These are phyloP conservation scores for Alternaria postmessia DNA, from an alignment of 2,329 filamentous ascomycete genomes.

Conservation along the genomic window DNA sequence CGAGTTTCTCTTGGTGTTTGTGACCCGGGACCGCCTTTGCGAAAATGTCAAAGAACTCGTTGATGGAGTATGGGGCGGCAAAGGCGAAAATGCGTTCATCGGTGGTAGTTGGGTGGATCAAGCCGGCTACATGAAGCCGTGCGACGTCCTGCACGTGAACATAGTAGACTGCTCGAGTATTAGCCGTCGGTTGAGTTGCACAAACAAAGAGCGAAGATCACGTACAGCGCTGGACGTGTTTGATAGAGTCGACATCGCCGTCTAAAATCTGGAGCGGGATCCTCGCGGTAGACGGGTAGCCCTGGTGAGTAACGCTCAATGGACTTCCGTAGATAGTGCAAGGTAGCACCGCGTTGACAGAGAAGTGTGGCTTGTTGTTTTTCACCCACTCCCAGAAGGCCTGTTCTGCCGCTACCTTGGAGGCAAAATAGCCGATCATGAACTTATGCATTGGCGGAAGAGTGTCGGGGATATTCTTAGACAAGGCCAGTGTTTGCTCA, in stretches of 20 bases:
- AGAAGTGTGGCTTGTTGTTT: conserved; percentile 52
- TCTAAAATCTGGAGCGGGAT: conserved; percentile 18
- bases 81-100: conserved; percentile 27
- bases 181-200: background rate
- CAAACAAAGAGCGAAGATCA: background rate
- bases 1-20: conserved; percentile 9
- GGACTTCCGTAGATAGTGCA: conserved; percentile 22
- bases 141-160: conserved; percentile 32
- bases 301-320: conserved; percentile 22
- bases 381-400: conserved; percentile 55
- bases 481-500: conserved; percentile 38
- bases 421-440: conserved; percentile 51
- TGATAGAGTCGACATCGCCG: conserved; percentile 21
- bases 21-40: conserved; percentile 6
- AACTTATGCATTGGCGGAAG: conserved; percentile 23
- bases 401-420: conserved; percentile 54
- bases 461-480: conserved; percentile 34
- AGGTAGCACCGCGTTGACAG: conserved; percentile 44
- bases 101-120: conserved; percentile 20
- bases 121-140: conserved; percentile 27
- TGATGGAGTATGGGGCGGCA: conserved; percentile 16
- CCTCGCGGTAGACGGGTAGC: conserved; percentile 20
- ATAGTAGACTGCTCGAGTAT: conserved; percentile 18
- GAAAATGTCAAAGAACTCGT: conserved; percentile 22
- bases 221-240: conserved; percentile 21